Evolutionary conservation across 2,329 filamentous ascomycete species (phyloP), one percentile per base, ranked within the genome.

Genomic region (Teratosphaeria epicoccoides): DNA sequence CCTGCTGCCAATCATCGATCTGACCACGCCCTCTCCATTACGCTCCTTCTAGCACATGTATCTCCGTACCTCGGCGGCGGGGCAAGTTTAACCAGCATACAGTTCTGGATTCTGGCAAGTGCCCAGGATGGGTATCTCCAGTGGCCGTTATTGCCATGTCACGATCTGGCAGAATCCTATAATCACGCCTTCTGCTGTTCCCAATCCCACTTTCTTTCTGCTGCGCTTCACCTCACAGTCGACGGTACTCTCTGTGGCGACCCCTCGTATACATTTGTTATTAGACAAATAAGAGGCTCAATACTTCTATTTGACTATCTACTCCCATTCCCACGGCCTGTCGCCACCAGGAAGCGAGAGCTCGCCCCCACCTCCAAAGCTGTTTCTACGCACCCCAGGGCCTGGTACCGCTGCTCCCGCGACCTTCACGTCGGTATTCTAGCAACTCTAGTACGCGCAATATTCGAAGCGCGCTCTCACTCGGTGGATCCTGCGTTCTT

Each of bases 211-310:
- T 24, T 43, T 28, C 24, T 40, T 26, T 37, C 24, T 26, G 47
- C 24, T 46, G 40, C 43, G 24, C 20, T 47, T 48, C n/a, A 44
- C 28, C 43, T 10, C n/a, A 28, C 24, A 24, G 20, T 9, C 10
- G 24, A 29, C 40, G 14, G 2, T 20, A 14, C 47, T 33, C 47
- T 28, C 47, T 14, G 47, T 48, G 26, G 25, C 43, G 43, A 49
- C 46, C 45, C 51, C 50, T 52, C 55, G 49, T 29, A 28, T 43
- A 53, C 49, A 52, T 59, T 59, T 62, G 59, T 63, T 62, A 64
- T 61, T 61, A 63, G 60, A 63, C 60, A 61, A 59, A 59, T 51
- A 48, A n/a, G 50, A 54, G 53, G 46, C 47, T 12, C 20, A 44
- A 50, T 40, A 40, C 33, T 20, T 17, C 4, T 4, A 20, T 20